Base-by-base conservation (phyloP, 192 early-diverging fungal genomes). In the Diversispora eburnea region DNA sequence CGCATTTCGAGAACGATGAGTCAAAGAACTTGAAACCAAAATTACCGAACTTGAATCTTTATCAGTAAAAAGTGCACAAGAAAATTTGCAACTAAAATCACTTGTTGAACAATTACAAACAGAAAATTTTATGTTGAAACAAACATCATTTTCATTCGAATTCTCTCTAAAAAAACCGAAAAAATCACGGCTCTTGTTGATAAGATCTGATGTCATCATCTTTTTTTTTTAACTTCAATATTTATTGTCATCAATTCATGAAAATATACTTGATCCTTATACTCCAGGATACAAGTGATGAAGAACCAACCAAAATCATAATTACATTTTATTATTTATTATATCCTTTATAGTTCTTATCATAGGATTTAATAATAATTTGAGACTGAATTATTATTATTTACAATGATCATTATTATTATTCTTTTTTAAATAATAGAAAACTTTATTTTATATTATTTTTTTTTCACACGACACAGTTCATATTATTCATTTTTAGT, bases 1-100 rank as follows among this genome's bases (percentile, higher is more conserved):
- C 8, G 93, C 93, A 4, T 96, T 96, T 79, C 90, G 94, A 55
- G 93, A 94, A 75, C 84, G 85, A 65, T 92, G 94, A 77, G 88
- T 94, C 10, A 86, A 91, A 76, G 85, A 88, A 17, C 81, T 96
- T 12, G 93, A 96, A 76, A 88, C 84, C 20, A 84, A 88, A 64
- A 91, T 94, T 61, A 87, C 87, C 68, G 84, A 83, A 39, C 83
- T 94, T 20, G 86, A 91, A 46, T 88, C 87, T 43, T 77, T 82
- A 61, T 55, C 80, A n/a, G 72, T 71, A 13, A 70, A 75, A 46
- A 82, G 89, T 0, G 59, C 61, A 0, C 76, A 81, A 48, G 86
- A 87, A 46, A 87, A 87, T 70, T 49, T 73, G 58, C 73, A 77
- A 55, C 73, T 87, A 22, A 84, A 85, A 57, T 59, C 76, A 13